Percentiles rank a stretch among this genome's conserved stretches.
phyloP scores from a whole-genome alignment of 75 land plant species.

The Sequoia sempervirens region DNA sequence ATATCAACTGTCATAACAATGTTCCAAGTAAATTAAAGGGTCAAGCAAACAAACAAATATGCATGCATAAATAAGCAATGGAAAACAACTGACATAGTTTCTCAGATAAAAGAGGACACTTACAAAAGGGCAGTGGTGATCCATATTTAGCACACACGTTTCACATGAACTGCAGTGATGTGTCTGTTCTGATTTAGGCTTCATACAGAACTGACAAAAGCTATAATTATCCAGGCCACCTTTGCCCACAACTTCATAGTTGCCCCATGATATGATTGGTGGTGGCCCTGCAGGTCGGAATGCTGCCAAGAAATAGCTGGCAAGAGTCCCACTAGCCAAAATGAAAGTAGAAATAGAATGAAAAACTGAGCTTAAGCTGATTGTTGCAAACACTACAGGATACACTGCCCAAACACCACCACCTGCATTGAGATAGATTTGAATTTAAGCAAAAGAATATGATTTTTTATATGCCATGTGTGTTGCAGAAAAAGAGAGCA shows the following conservation, averaged over 20 bases:
- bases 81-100: not conserved
- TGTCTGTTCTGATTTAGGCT: slow-evolving; percentile 82
- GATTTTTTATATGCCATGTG: not conserved
- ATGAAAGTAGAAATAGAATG: slow-evolving; percentile 46
- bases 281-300: slow-evolving; percentile 61
- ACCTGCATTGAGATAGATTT: slow-evolving; percentile 45
- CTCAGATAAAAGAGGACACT: slow-evolving; percentile 28
- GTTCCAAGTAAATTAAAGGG: not conserved
- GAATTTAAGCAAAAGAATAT: not conserved
- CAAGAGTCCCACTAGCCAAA: slow-evolving; percentile 52
- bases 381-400: slow-evolving; percentile 67
- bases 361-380: slow-evolving; percentile 40
- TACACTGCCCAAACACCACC: slow-evolving; percentile 89
- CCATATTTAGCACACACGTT: slow-evolving; percentile 91
- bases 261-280: slow-evolving; percentile 64
- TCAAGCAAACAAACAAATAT: not conserved
- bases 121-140: slow-evolving; percentile 99
- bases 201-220: slow-evolving; percentile 66
- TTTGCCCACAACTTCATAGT: slow-evolving; percentile 55
- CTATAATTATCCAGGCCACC: slow-evolving; percentile 73
- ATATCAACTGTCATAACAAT: not conserved
- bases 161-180: slow-evolving; percentile 92
- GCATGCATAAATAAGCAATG: not conserved
- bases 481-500: not conserved
- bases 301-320: slow-evolving; percentile 58